phyloP scores from a whole-genome alignment of 1,284 basidiomycete genomes.

The Kalmanozyma brasiliensis region DNA sequence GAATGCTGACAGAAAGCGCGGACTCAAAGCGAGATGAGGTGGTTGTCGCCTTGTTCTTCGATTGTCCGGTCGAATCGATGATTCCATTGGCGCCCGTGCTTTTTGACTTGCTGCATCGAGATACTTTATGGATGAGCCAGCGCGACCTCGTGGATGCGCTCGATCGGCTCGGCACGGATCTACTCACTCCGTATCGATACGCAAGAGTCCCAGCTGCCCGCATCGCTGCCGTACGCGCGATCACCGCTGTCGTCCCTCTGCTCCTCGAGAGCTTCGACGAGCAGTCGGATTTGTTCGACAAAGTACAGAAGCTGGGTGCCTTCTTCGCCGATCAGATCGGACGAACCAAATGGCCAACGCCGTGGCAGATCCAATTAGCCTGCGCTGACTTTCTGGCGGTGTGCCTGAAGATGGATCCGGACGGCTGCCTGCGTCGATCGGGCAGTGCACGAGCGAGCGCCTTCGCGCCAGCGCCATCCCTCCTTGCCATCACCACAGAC shows the following conservation, averaged over 20 bases:
- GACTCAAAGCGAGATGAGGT: conserved; percentile 22
- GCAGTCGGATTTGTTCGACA: conserved; percentile 36
- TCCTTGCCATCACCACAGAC: conserved; percentile 70
- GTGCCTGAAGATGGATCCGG: conserved; percentile 69
- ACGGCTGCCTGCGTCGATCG: conserved; percentile 9
- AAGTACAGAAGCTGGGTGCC: conserved; percentile 29
- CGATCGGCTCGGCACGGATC: conserved; percentile 36
- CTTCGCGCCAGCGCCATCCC: conserved; percentile 10
- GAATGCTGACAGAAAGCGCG: conserved; percentile 9
- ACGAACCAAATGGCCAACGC: conserved; percentile 25
- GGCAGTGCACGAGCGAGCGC: conserved; percentile 12
- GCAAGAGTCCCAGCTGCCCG: conserved; percentile 20
- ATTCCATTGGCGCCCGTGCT: conserved; percentile 20
- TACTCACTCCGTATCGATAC: conserved; percentile 29
- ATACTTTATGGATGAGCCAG: conserved; percentile 34
- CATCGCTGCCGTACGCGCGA: conserved; percentile 19
- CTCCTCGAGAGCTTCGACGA: conserved; percentile 13
- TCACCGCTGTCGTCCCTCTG: conserved; percentile 20
- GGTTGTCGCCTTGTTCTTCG: conserved; percentile 24
- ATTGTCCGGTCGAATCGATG: conserved; percentile 16
- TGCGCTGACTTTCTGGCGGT: conserved; percentile 72
- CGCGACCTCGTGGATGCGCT: conserved; percentile 36
- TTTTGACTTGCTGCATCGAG: conserved; percentile 11
- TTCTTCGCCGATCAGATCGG: conserved; percentile 44
- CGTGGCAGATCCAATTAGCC: conserved; percentile 69